Conservation (phyloP, 139 green algal genomes). For the Closterium sp. region DNA sequence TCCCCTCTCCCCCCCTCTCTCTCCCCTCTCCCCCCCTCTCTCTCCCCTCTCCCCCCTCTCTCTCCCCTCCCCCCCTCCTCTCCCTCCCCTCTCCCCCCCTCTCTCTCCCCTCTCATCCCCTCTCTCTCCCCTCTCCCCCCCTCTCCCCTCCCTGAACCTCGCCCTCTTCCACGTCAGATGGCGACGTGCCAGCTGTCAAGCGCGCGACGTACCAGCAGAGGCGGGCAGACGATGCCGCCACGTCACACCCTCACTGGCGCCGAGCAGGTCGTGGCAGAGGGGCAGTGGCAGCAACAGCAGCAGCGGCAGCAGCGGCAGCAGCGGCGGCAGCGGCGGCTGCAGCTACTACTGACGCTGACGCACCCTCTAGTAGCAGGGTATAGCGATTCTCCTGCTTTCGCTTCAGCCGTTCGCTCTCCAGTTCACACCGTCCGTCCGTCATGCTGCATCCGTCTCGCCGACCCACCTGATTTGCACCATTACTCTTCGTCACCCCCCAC, state of each 20-base stretch:
- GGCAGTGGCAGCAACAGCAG: background rate
- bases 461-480: too few relatives aligned
- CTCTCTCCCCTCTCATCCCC: background rate
- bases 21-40: too few relatives aligned
- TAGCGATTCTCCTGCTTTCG: background rate
- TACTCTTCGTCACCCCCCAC: too few relatives aligned
- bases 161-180: background rate
- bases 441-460: background rate
- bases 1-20: background rate
- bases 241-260: background rate
- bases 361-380: background rate
- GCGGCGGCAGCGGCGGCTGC: background rate
- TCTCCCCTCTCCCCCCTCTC: background rate
- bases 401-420: too few relatives aligned
- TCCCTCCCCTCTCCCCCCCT: background rate
- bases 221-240: background rate
- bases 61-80: background rate
- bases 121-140: background rate
- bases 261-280: background rate
- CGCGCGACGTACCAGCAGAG: constrained; percentile 15
- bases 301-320: background rate
- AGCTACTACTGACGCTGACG: background rate
- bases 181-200: constrained; percentile 34
- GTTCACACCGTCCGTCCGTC: background rate
- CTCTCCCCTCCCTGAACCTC: background rate